These are phyloP conservation scores for Termitomyces sp. DNA, from an alignment of 768 basidiomycete genomes.

Conservation along the genomic window DNA sequence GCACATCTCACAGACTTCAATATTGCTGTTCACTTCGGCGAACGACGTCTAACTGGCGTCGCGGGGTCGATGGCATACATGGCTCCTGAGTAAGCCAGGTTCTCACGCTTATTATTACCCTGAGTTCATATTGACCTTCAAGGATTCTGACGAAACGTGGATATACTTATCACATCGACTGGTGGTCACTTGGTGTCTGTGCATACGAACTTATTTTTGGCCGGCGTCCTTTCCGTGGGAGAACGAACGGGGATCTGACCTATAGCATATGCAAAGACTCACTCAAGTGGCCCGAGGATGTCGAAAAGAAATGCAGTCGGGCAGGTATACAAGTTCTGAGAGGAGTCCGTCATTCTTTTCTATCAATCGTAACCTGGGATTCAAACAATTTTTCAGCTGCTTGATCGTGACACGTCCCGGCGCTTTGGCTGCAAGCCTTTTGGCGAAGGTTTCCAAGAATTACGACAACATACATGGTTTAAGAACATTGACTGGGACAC, in stretches of 20 bases:
- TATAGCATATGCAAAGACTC: conserved; percentile 88
- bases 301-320: conserved; percentile 71
- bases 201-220: conserved; percentile 92
- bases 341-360: conserved; percentile 51
- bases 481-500: conserved; percentile 84
- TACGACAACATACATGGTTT: conserved; percentile 87
- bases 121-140: conserved; percentile 2
- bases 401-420: conserved; percentile 80
- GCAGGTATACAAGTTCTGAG: conserved; percentile 76
- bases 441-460: conserved; percentile 75
- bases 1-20: conserved; percentile 98
- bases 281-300: conserved; percentile 89
- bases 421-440: conserved; percentile 81
- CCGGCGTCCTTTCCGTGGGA: conserved; percentile 87
- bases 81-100: conserved; percentile 66
- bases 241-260: conserved; percentile 90
- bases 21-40: conserved; percentile 95
- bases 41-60: conserved; percentile 83
- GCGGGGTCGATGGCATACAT: conserved; percentile 99
- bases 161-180: conserved; percentile 92
- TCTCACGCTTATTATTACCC: conserved; percentile 3
- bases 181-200: conserved; percentile 96
- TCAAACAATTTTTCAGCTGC: conserved; percentile 48
- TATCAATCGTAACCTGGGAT: not conserved
- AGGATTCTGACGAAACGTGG: conserved; percentile 88